These are phyloP conservation scores for Breviolum minutum DNA, from an alignment of 73 alveolate species.

Conservation along the genomic window DNA sequence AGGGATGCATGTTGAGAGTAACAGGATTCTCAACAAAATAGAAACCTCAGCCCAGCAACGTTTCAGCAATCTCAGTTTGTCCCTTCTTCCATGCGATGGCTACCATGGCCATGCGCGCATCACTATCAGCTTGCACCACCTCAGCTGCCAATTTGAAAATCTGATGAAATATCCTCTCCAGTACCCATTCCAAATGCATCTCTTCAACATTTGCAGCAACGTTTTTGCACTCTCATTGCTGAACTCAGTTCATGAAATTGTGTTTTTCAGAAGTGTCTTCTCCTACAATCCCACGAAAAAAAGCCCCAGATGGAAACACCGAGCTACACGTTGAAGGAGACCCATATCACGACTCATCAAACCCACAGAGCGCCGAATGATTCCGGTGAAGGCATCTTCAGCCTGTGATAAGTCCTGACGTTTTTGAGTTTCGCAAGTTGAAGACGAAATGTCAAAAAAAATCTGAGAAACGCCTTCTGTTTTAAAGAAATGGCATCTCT, in stretches of 20 bases:
- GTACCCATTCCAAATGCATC: no score
- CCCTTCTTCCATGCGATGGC: constrained; percentile 70
- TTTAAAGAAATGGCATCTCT: no score
- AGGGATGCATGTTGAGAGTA: no score
- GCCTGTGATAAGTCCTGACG: constrained; percentile 39
- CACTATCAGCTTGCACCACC: constrained; percentile 84
- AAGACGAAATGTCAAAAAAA: not conserved
- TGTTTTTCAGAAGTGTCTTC: not conserved
- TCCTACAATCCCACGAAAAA: not conserved
- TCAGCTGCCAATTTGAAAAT: not conserved
- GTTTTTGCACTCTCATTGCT: not conserved
- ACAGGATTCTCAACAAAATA: no score
- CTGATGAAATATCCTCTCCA: no score
- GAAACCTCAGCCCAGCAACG: not conserved
- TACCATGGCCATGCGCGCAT: constrained; percentile 81
- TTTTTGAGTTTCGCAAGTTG: not conserved
- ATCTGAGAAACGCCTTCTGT: no score
- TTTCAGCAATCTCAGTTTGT: constrained; percentile 56
- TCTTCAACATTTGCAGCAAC: no score
- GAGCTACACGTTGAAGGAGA: constrained; percentile 32
- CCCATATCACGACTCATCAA: constrained; percentile 62
- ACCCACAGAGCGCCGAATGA: constrained; percentile 89
- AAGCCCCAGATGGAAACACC: not conserved
- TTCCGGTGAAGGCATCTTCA: constrained; percentile 40
- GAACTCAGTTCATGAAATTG: not conserved